Conservation (phyloP, 768 basidiomycete genomes). For the Cubamyces sp. region DNA sequence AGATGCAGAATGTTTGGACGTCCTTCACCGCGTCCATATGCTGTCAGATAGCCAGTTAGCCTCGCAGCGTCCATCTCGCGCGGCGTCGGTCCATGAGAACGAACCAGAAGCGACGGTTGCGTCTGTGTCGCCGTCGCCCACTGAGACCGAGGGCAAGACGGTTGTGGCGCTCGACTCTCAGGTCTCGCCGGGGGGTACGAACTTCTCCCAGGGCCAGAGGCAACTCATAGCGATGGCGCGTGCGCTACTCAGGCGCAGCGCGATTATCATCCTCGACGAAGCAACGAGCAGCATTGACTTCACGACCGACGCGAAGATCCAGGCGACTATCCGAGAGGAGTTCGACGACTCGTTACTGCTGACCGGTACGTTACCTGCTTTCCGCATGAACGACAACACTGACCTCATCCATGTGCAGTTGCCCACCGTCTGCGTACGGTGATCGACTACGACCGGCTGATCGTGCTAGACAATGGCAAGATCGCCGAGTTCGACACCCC, state of each 20-base stretch:
- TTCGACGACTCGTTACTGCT: slow-evolving; percentile 76
- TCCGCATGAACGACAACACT: slow-evolving; percentile 7
- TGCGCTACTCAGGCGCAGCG: slow-evolving; percentile 70
- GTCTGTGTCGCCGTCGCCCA: slow-evolving; percentile 37
- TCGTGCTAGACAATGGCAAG: slow-evolving; percentile 76
- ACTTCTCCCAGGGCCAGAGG: slow-evolving; percentile 92
- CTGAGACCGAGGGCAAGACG: slow-evolving; percentile 60
- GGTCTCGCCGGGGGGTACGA: slow-evolving; percentile 83
- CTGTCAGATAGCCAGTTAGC: slow-evolving; percentile 52
- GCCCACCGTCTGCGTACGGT: slow-evolving; percentile 78
- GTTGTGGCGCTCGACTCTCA: slow-evolving; percentile 72
- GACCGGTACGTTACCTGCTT: slow-evolving; percentile 54
- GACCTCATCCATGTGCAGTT: slow-evolving; percentile 42
- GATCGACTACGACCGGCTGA: slow-evolving; percentile 79
- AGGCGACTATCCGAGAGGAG: slow-evolving; percentile 84
- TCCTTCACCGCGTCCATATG: slow-evolving; percentile 81
- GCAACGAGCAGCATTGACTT: slow-evolving; percentile 89
- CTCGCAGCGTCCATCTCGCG: slow-evolving; percentile 55
- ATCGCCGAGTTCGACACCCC: slow-evolving; percentile 57
- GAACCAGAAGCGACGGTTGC: slow-evolving; percentile 43
- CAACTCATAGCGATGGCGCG: slow-evolving; percentile 89
- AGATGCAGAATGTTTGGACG: slow-evolving; percentile 81
- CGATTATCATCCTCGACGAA: slow-evolving; percentile 80
- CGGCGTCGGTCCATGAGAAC: slow-evolving; percentile 48
- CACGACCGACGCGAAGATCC: slow-evolving; percentile 89